Conservation (phyloP, 768 basidiomycete genomes). For the Leccinum truebloodii region DNA sequence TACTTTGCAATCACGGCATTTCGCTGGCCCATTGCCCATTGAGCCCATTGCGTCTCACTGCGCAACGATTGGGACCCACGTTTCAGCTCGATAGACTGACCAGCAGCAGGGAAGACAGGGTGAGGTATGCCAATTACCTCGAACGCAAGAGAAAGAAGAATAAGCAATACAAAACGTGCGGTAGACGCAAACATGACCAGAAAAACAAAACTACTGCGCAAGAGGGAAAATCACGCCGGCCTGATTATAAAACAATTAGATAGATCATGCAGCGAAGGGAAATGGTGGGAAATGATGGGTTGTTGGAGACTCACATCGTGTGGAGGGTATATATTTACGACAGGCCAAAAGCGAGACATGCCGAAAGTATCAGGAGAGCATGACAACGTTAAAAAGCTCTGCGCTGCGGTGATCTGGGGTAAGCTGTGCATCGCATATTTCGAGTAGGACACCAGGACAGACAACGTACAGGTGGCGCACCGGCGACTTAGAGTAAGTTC, state of each 20-base stretch:
- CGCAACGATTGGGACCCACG: constrained; percentile 13
- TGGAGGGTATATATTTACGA: constrained; percentile 9
- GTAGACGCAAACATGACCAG: constrained; percentile 11
- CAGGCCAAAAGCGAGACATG: not conserved
- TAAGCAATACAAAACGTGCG: constrained; percentile 9
- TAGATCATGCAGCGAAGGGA: constrained; percentile 1
- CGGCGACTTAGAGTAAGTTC: not conserved
- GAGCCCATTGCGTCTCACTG: constrained; percentile 24
- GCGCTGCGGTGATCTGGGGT: not conserved
- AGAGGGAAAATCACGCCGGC: constrained; percentile 1
- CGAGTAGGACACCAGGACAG: not conserved
- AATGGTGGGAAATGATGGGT: constrained; percentile 6
- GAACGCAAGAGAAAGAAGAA: constrained; percentile 13
- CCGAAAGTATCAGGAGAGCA: not conserved
- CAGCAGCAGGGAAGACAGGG: constrained; percentile 9
- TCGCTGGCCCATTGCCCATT: constrained; percentile 48
- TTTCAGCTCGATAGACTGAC: constrained; percentile 26
- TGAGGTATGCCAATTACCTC: constrained; percentile 16
- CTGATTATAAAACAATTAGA: constrained; percentile 9
- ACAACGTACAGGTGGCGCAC: constrained; percentile 1
- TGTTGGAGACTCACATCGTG: constrained; percentile 6
- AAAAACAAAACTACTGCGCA: constrained; percentile 6
- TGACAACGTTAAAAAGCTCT: not conserved
- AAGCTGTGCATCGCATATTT: not conserved
- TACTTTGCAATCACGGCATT: constrained; percentile 50